Evolutionary conservation across 1,284 basidiomycete species (phyloP).

Genomic region (Exobasidium rhododendri): DNA sequence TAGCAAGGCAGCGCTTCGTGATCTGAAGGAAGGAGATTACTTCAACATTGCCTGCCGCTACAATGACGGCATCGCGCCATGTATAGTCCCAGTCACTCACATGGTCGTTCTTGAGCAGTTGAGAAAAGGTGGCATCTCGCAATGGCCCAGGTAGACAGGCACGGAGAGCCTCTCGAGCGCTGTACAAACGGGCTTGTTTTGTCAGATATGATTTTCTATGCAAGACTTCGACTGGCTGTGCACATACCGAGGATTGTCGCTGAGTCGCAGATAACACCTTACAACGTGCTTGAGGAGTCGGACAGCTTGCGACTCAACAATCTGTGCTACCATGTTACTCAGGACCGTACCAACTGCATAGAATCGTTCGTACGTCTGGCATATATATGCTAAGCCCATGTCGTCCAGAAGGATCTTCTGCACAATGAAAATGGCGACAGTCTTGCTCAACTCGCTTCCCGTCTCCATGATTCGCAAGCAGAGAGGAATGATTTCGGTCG

Average conservation of each 20-base stretch:
- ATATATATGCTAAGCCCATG: constrained; percentile 96
- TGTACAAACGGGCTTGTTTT: no score
- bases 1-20: constrained; percentile 76
- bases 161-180: constrained; percentile 89
- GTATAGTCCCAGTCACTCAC: no score
- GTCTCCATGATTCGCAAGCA: constrained; percentile 99
- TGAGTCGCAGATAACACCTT: constrained; percentile 89
- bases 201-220: no score
- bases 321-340: constrained; percentile 91
- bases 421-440: constrained; percentile 99
- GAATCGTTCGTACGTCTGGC: constrained; percentile 98
- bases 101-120: constrained; percentile 65
- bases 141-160: constrained; percentile 96
- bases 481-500: constrained; percentile 98
- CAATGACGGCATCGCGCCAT: no score
- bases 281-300: constrained; percentile 96
- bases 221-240: no score
- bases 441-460: constrained; percentile 97
- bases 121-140: constrained; percentile 87
- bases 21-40: constrained; percentile 25
- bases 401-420: constrained; percentile 99
- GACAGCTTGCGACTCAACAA: constrained; percentile 85
- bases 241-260: constrained; percentile 84
- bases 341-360: constrained; percentile 98
- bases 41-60: not conserved